Conservation (phyloP, 2,329 filamentous ascomycete genomes). For the Nannizzia gypsea region DNA sequence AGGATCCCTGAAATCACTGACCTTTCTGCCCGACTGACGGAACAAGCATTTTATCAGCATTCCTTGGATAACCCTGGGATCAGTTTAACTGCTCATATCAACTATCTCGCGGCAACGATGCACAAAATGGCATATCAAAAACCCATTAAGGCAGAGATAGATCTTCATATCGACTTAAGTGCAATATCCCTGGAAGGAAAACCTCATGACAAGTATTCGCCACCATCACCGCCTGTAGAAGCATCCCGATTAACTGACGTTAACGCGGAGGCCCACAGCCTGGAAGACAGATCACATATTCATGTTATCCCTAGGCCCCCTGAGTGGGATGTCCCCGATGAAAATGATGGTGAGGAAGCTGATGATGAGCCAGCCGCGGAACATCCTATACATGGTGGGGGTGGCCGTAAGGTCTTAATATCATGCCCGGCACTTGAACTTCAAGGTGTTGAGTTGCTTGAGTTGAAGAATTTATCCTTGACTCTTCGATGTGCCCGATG, state of each 20-base stretch:
- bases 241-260: background rate
- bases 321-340: constrained; percentile 51
- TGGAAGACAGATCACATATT: constrained; percentile 46
- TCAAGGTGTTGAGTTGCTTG: constrained; percentile 63
- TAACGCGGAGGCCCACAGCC: constrained; percentile 10
- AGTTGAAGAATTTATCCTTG: constrained; percentile 54
- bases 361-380: constrained; percentile 28
- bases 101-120: constrained; percentile 61
- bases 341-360: constrained; percentile 34
- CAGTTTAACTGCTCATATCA: constrained; percentile 61
- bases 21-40: constrained; percentile 49
- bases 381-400: constrained; percentile 26
- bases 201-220: background rate
- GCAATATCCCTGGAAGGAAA: background rate
- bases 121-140: constrained; percentile 52
- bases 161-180: background rate
- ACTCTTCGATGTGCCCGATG: constrained; percentile 69
- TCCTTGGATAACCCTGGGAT: constrained; percentile 46
- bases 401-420: constrained; percentile 61
- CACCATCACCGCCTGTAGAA: constrained; percentile 7
- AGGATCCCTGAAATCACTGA: constrained; percentile 53
- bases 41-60: constrained; percentile 53
- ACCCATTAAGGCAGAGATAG: constrained; percentile 13
- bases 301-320: constrained; percentile 63
- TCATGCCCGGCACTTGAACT: constrained; percentile 69